Evolutionary conservation across 1,284 basidiomycete genomes (phyloP).

Genomic region (Ceratobasidium sp.): DNA sequence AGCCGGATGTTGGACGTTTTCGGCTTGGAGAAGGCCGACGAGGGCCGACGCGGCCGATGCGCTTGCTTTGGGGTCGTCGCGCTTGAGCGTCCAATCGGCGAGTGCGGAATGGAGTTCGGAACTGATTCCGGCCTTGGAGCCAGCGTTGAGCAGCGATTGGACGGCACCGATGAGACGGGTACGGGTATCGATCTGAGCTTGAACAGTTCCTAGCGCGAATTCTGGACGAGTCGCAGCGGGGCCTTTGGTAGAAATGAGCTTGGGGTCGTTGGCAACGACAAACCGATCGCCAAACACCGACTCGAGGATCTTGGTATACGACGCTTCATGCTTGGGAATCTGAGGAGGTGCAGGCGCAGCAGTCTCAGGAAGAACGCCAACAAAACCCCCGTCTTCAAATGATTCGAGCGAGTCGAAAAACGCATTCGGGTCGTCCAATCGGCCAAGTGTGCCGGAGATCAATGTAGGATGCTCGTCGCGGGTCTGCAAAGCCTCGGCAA

Average conservation of each 20-base stretch:
- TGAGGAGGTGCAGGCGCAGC: constrained; percentile 53
- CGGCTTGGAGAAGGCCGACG: constrained; percentile 18
- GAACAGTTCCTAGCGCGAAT: constrained; percentile 90
- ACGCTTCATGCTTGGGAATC: constrained; percentile 86
- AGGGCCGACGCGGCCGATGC: constrained; percentile 5
- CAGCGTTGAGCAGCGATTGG: constrained; percentile 60
- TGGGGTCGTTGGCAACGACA: constrained; percentile 84
- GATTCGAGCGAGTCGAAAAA: constrained; percentile 43
- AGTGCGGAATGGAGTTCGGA: constrained; percentile 72
- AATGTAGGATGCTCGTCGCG: constrained; percentile 59
- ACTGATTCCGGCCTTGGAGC: constrained; percentile 53
- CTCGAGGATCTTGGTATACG: constrained; percentile 88
- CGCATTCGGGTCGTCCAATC: constrained; percentile 51
- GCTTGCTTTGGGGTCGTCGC: constrained; percentile 37
- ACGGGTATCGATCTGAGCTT: constrained; percentile 78
- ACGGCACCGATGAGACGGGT: constrained; percentile 67
- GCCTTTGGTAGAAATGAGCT: constrained; percentile 71
- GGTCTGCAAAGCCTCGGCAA: constrained; percentile 75
- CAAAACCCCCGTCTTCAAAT: constrained; percentile 45
- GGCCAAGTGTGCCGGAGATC: constrained; percentile 67
- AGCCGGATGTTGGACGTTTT: constrained; percentile 51
- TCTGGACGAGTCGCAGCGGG: constrained; percentile 85
- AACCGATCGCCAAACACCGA: constrained; percentile 85
- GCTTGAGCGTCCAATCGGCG: constrained; percentile 75
- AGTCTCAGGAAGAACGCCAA: constrained; percentile 46